A percentile compares a stretch with the other conserved stretches of the same genome.
phyloP scores from a whole-genome alignment of 1,139 yeast species.

The Diutina siamensis region DNA sequence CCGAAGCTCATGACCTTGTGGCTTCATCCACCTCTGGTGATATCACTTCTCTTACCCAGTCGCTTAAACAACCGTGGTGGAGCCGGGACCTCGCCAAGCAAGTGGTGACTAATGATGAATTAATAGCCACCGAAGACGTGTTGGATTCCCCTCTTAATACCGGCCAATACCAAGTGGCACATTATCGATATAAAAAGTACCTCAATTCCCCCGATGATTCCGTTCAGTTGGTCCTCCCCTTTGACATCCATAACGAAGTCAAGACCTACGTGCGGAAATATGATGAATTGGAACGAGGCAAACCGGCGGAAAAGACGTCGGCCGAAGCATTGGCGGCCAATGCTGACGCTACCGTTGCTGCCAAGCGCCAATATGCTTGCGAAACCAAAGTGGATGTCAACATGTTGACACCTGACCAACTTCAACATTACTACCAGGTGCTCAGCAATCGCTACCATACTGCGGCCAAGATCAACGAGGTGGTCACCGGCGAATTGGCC shows the following conservation, averaged over 20 bases:
- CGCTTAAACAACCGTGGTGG: neutral
- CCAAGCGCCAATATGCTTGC: neutral
- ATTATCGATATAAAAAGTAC: constrained; percentile 19
- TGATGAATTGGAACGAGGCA: constrained; percentile 1
- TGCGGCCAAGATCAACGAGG: neutral
- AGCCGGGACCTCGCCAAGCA: neutral
- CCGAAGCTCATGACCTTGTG: neutral
- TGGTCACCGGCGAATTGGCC: neutral
- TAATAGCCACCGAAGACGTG: constrained; percentile 11
- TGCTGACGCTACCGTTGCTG: neutral
- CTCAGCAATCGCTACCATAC: neutral
- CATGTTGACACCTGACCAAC: neutral
- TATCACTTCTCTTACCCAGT: neutral
- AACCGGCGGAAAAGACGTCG: neutral
- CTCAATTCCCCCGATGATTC: constrained; percentile 10
- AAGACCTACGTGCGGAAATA: neutral
- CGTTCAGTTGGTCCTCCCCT: neutral
- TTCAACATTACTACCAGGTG: neutral
- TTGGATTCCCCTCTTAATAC: constrained; percentile 22
- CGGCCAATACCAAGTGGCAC: constrained; percentile 25
- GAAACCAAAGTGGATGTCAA: neutral
- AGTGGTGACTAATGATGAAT: constrained; percentile 8
- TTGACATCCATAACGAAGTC: neutral
- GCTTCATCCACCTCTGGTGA: neutral
- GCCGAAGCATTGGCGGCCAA: neutral